Evolutionary conservation across 192 early-diverging fungal genomes (phyloP).

Genomic region (Linnemannia zychae): DNA sequence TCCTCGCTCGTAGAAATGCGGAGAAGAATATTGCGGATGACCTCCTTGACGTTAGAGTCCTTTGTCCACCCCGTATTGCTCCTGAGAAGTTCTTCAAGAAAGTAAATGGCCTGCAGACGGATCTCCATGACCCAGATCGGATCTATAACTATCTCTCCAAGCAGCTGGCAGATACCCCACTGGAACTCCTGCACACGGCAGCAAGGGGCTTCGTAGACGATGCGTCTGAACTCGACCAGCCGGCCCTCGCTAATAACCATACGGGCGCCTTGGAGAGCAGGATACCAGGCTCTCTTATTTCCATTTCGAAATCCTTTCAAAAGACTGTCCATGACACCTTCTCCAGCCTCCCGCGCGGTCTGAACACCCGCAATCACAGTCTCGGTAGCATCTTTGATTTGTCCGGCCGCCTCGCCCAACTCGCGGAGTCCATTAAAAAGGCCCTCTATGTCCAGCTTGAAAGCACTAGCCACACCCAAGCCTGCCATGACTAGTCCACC

Average conservation of each 20-base stretch:
- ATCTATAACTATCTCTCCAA: constrained; percentile 34
- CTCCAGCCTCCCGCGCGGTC: not conserved
- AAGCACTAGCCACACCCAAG: not conserved
- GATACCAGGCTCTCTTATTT: constrained; percentile 6
- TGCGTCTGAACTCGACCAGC: constrained; percentile 17
- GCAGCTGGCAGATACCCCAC: constrained; percentile 29
- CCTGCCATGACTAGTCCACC: not conserved
- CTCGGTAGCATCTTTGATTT: not conserved
- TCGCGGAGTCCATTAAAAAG: constrained; percentile 15
- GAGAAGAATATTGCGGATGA: constrained; percentile 5
- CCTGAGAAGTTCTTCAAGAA: constrained; percentile 15
- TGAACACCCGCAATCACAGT: not conserved
- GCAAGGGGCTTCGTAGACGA: constrained; percentile 27
- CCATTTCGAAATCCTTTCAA: not conserved
- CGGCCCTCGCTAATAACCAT: constrained; percentile 12
- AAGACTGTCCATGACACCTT: constrained; percentile 5
- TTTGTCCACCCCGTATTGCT: constrained; percentile 6
- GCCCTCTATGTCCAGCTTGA: not conserved
- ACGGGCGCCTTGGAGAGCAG: constrained; percentile 6
- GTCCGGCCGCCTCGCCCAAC: not conserved
- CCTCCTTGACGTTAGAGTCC: not conserved
- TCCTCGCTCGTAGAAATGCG: not conserved
- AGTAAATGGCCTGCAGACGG: constrained; percentile 13
- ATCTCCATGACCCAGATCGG: not conserved
- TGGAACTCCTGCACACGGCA: constrained; percentile 15